Evolutionary conservation across 2,329 filamentous ascomycete genomes (phyloP).

Genomic region (Cladobotryum mycophilum): DNA sequence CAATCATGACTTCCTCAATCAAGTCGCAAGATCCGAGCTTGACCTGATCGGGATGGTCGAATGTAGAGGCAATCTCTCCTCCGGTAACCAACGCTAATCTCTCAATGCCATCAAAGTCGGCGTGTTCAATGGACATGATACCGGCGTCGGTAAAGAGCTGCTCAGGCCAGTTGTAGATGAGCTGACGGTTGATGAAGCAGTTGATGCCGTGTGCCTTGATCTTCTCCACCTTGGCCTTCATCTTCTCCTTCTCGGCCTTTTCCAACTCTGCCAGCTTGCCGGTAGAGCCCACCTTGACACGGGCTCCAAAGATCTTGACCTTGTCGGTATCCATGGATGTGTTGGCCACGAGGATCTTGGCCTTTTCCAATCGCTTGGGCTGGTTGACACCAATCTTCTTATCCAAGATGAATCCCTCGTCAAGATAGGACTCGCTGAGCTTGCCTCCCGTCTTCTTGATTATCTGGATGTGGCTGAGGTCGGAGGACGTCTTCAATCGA

Average conservation of each 20-base stretch:
- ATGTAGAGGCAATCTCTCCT: conserved; percentile 94
- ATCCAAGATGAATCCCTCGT: conserved; percentile 97
- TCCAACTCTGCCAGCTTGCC: conserved; percentile 97
- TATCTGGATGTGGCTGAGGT: conserved; percentile 96
- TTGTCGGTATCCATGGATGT: conserved; percentile 99
- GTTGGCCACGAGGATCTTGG: conserved; percentile 96
- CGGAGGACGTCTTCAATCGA: conserved; percentile 80
- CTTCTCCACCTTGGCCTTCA: conserved; percentile 98
- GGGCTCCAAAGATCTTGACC: conserved; percentile 97
- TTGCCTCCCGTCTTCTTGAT: conserved; percentile 99
- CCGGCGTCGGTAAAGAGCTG: conserved; percentile 97
- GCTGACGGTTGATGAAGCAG: conserved; percentile 98
- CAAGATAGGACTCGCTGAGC: conserved; percentile 93
- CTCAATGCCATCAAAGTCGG: conserved; percentile 98
- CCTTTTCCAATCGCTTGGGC: conserved; percentile 93
- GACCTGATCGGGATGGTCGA: conserved; percentile 95
- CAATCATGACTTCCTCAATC: conserved; percentile 97
- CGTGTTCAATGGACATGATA: conserved; percentile 97
- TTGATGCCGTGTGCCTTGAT: conserved; percentile 99
- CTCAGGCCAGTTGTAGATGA: conserved; percentile 99
- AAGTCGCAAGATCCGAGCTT: conserved; percentile 92
- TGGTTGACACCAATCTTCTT: conserved; percentile 99
- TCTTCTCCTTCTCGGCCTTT: conserved; percentile 97
- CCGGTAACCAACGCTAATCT: conserved; percentile 90
- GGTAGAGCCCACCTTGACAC: conserved; percentile 93